Conservation (phyloP, 139 green algal species). For the Axilococcus clingmanii region DNA sequence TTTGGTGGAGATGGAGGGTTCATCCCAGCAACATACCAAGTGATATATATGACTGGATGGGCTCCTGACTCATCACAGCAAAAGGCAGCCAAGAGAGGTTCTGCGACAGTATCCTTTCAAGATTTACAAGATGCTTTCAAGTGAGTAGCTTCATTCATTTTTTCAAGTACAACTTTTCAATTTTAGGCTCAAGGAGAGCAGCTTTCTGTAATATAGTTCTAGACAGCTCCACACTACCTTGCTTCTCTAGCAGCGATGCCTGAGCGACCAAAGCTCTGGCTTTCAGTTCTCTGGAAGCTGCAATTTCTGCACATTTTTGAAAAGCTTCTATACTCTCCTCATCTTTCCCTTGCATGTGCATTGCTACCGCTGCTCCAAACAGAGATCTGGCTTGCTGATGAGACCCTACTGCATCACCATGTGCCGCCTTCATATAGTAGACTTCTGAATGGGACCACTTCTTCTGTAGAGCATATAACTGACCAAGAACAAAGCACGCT, state of each 20-base stretch:
- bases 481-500: constrained; percentile 24
- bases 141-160: too few species aligned
- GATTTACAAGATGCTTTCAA: too few species aligned
- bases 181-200: constrained; percentile 12
- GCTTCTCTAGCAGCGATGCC: constrained; percentile 16
- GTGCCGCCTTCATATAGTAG: constrained; percentile 16
- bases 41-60: constrained; percentile 86
- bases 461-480: constrained; percentile 23
- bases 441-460: constrained; percentile 24
- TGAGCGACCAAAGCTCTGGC: constrained; percentile 15
- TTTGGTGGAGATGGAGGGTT: constrained; percentile 32
- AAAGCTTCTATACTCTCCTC: constrained; percentile 24
- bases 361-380: constrained; percentile 26
- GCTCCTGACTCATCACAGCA: constrained; percentile 47
- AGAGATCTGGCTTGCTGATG: not conserved
- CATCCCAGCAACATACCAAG: constrained; percentile 49
- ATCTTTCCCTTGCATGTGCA: constrained; percentile 22
- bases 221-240: not conserved
- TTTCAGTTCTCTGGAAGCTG: constrained; percentile 9
- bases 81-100: constrained; percentile 46
- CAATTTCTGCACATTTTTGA: not conserved
- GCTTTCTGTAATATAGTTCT: constrained; percentile 7
- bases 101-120: constrained; percentile 57
- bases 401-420: not conserved
- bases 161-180: constrained; percentile 19